Evolutionary conservation across 345 rosid genomes (phyloP).

Genomic region (Clarkia xantiana): DNA sequence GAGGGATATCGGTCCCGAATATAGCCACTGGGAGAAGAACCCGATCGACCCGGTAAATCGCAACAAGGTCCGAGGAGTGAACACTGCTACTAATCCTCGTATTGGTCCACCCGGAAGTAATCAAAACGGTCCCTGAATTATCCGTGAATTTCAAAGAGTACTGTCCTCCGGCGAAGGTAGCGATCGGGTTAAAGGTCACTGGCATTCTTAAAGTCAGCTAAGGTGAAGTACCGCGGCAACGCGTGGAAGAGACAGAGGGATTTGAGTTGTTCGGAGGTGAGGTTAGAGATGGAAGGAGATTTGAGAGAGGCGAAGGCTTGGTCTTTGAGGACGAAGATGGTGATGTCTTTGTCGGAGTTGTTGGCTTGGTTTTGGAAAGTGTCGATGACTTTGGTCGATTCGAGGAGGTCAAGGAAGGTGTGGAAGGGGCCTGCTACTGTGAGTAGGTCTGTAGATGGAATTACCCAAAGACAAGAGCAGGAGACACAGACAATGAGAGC

Average conservation of each 20-base stretch:
- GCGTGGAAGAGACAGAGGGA: conserved; percentile 73
- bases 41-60: conserved; percentile 62
- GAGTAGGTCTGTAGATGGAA: conserved; percentile 52
- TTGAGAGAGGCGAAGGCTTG: conserved; percentile 57
- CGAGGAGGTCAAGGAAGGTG: conserved; percentile 55
- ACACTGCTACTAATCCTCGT: conserved; percentile 75
- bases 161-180: conserved; percentile 55
- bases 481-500: too few relatives aligned
- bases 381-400: conserved; percentile 60
- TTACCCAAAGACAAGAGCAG: too few relatives aligned
- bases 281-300: conserved; percentile 52
- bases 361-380: conserved; percentile 89
- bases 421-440: conserved; percentile 79
- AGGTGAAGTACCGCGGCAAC: conserved; percentile 53
- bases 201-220: conserved; percentile 73
- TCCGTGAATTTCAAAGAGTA: conserved; percentile 60
- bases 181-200: conserved; percentile 42
- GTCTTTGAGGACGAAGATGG: conserved; percentile 69
- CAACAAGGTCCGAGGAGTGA: conserved; percentile 62
- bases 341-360: conserved; percentile 70
- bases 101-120: conserved; percentile 63
- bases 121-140: conserved; percentile 41
- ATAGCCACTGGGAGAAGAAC: conserved; percentile 79
- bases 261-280: conserved; percentile 60
- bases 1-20: conserved; percentile 84